Base-by-base conservation (phyloP, 2,329 filamentous ascomycete species). In the Herpotrichia juniperi region DNA sequence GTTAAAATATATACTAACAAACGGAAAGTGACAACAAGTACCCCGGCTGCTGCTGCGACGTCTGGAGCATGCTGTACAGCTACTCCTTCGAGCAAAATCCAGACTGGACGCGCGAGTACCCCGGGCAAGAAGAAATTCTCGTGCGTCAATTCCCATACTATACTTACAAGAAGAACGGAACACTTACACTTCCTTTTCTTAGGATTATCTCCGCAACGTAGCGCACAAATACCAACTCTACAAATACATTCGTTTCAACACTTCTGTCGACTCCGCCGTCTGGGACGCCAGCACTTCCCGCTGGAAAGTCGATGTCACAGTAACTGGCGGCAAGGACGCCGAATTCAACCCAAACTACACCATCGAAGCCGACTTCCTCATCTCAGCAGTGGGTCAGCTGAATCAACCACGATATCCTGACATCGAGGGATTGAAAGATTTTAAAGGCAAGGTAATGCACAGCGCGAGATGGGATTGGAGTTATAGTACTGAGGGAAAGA, bases 71-170 rank as follows among this genome's bases (percentile, higher is more conserved):
- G 42, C 71, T 87, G 2, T 87, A 87, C 70, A 82, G 78, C 37
- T 86, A 80, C 66, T 85, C 81, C 5, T 87, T 87, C 59, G 83
- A 82, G 30, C 82, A 84, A 46, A 86, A 85, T 46, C 72, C 81
- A 2, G 74, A 80, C 56, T 85, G 84, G 83, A 79, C 80, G 1
- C 72, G 81, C 16, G 77, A 83, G 48, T 86, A 84, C 59, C 81
- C 84, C 0, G 80, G 81, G 0, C 83, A 87, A 58, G 81, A 85
- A 62, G 84, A 87, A 62, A 83, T 87, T 17, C 73, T 83, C 28
- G 75, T 80, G 59, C 5, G n/a, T 14, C 34, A 54, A 64, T 47
- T n/a, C 9, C 14, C 12, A 5, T 8, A 42, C 31, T 25, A n/a
- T n/a, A n/a, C n/a, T n/a, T n/a, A n/a, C n/a, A n/a, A n/a, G n/a